phyloP scores from a whole-genome alignment of 495 filamentous ascomycete genomes.

The Neurospora africana region DNA sequence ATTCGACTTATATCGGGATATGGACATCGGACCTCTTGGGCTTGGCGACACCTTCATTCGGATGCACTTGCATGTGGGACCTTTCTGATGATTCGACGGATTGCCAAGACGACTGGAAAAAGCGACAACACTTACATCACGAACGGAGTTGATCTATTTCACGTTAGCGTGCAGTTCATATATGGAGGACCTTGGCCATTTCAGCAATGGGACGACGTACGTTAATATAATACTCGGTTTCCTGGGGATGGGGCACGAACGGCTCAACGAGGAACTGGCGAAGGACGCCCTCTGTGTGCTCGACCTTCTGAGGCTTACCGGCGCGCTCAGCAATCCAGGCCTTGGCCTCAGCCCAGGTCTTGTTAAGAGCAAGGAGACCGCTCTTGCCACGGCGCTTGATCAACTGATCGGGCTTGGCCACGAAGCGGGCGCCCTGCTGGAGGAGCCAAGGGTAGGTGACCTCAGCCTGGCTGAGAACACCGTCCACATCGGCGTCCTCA shows the following conservation, averaged over 20 bases:
- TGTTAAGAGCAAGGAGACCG: constrained; percentile 91
- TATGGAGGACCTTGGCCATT: constrained; percentile 57
- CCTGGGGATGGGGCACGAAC: constrained; percentile 85
- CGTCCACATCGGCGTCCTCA: constrained; percentile 69
- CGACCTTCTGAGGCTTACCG: constrained; percentile 83
- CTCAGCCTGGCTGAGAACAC: constrained; percentile 91
- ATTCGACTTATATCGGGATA: neutral
- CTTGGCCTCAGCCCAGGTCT: constrained; percentile 86
- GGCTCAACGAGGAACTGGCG: constrained; percentile 96
- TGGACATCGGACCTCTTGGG: neutral
- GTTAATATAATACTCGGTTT: constrained; percentile 99
- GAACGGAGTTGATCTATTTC: constrained; percentile 26
- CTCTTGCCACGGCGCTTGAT: constrained; percentile 99
- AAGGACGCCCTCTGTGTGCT: constrained; percentile 79
- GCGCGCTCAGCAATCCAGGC: constrained; percentile 89
- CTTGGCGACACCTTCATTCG: neutral
- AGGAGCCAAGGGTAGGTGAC: constrained; percentile 91
- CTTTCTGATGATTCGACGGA: constrained; percentile 1
- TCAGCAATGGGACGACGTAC: constrained; percentile 44
- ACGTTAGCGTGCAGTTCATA: constrained; percentile 43
- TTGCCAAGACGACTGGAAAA: constrained; percentile 12
- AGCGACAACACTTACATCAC: constrained; percentile 24
- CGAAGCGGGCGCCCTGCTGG: constrained; percentile 71
- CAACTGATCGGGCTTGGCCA: constrained; percentile 98
- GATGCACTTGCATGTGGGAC: constrained; percentile 14